Evolutionary conservation across 257 asterid species (phyloP).

Genomic region (Dorcoceras hygrometricum): DNA sequence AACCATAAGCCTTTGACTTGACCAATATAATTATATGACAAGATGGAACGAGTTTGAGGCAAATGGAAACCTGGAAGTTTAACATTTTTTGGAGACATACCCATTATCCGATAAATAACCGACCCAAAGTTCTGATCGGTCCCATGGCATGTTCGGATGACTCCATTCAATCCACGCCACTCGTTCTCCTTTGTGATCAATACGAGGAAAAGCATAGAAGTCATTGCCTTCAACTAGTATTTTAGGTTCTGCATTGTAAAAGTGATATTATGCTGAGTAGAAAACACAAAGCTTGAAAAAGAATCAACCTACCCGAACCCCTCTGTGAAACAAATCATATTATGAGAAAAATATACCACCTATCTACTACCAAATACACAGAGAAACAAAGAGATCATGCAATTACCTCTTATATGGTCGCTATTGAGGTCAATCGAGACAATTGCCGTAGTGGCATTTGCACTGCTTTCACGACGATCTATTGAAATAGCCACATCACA

Average conservation of each 20-base stretch:
- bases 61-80: background rate
- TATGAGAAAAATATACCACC: slow-evolving; percentile 5
- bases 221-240: slow-evolving; percentile 66
- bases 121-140: slow-evolving; percentile 96
- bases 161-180: slow-evolving; percentile 96
- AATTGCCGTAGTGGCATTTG: slow-evolving; percentile 65
- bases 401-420: slow-evolving; percentile 43
- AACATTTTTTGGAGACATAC: slow-evolving; percentile 35
- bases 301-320: slow-evolving; percentile 8
- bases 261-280: slow-evolving; percentile 12
- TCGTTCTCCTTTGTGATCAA: slow-evolving; percentile 78
- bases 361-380: background rate
- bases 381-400: slow-evolving; percentile 15
- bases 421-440: slow-evolving; percentile 54
- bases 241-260: slow-evolving; percentile 62
- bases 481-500: slow-evolving; percentile 25
- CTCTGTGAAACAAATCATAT: background rate
- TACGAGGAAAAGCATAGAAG: slow-evolving; percentile 93
- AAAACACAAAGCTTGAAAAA: background rate
- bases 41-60: background rate
- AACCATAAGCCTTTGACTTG: background rate
- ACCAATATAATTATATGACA: slow-evolving; percentile 1
- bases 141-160: slow-evolving; percentile 99
- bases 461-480: slow-evolving; percentile 77
- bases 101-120: slow-evolving; percentile 84